Conservation (phyloP, 768 basidiomycete species). For the Xerocomellus intermedius region DNA sequence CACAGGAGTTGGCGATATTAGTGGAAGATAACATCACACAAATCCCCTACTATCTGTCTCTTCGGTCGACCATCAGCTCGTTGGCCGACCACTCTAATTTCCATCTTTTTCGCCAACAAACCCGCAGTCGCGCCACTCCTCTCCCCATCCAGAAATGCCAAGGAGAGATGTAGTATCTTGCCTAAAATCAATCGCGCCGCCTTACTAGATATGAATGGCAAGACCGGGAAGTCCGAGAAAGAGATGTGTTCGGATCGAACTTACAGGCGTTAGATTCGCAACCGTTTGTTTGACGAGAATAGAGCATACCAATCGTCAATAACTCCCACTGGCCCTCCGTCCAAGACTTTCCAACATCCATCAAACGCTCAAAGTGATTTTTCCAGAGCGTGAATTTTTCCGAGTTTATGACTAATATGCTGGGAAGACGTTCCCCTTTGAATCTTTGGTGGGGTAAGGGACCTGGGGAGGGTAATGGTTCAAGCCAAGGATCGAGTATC, state of each 20-base stretch:
- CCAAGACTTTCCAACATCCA: slow-evolving; percentile 56
- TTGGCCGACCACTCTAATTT: slow-evolving; percentile 20
- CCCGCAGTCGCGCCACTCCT: neutral
- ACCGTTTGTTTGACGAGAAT: neutral
- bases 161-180: slow-evolving; percentile 20
- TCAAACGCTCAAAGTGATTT: slow-evolving; percentile 62
- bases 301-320: slow-evolving; percentile 48
- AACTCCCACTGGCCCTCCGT: slow-evolving; percentile 42
- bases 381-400: slow-evolving; percentile 79
- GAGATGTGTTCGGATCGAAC: slow-evolving; percentile 25
- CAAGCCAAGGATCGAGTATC: slow-evolving; percentile 82
- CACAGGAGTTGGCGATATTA: slow-evolving; percentile 1
- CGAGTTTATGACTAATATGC: slow-evolving; percentile 69
- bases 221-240: slow-evolving; percentile 31
- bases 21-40: slow-evolving; percentile 25
- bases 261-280: neutral
- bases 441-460: slow-evolving; percentile 29
- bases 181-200: slow-evolving; percentile 20
- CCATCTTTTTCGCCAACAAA: slow-evolving; percentile 20
- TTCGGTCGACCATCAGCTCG: slow-evolving; percentile 25
- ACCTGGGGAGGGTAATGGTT: slow-evolving; percentile 65
- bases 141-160: slow-evolving; percentile 24
- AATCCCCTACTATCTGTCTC: slow-evolving; percentile 21
- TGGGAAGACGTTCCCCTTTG: slow-evolving; percentile 27
- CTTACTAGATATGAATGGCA: slow-evolving; percentile 22